These are phyloP conservation scores for Antitrichia curtipendula DNA, from an alignment of 225 moss, liverwort and hornwort genomes.

Conservation along the genomic window DNA sequence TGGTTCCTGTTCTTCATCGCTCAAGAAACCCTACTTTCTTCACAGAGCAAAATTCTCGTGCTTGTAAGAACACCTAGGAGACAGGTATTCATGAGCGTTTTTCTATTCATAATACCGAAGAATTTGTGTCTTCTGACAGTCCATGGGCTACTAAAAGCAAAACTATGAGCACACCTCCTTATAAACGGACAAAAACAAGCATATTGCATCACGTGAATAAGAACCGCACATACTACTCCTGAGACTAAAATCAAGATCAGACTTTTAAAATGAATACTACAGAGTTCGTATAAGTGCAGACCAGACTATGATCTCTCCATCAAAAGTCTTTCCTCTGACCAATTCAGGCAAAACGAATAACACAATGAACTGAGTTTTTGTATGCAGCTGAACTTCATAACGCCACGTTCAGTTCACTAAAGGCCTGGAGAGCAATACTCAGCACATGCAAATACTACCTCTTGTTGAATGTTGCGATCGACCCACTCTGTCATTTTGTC, in stretches of 20 bases:
- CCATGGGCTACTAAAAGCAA: background rate
- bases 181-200: background rate
- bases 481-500: constrained; percentile 66
- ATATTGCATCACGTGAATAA: background rate
- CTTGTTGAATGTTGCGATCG: constrained; percentile 77
- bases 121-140: background rate
- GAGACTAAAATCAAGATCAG: background rate
- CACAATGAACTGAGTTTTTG: background rate
- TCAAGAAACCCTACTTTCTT: background rate
- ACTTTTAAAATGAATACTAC: background rate
- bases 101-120: background rate
- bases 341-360: background rate
- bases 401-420: background rate
- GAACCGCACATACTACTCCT: background rate
- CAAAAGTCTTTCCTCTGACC: background rate
- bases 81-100: background rate
- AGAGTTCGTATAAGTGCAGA: background rate
- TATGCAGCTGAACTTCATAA: background rate
- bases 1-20: background rate
- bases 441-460: constrained; percentile 34
- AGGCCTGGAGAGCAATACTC: background rate
- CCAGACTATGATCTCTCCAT: background rate
- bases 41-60: background rate
- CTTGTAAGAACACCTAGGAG: background rate
- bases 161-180: background rate